These are phyloP conservation scores for Abrus pulchellus DNA, from an alignment of 306 rosid genomes.

Conservation along the genomic window DNA sequence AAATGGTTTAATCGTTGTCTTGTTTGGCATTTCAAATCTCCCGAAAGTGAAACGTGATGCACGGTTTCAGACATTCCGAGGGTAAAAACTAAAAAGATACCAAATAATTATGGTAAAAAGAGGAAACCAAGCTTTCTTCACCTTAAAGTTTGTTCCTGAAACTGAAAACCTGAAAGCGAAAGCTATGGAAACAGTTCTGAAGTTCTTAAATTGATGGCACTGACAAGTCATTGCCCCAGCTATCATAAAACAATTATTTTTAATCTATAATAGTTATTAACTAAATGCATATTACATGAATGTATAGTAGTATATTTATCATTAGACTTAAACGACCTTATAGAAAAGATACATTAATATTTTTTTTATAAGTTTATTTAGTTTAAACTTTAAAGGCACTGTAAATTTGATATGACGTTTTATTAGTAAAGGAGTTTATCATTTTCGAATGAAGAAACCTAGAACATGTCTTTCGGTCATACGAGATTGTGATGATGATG, in stretches of 20 bases:
- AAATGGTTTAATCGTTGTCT: background rate
- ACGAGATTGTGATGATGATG: too few relatives aligned
- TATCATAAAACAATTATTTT: background rate
- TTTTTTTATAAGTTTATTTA: too few relatives aligned
- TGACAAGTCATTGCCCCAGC: background rate
- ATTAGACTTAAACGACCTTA: too few relatives aligned
- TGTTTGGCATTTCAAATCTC: background rate
- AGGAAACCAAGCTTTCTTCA: background rate
- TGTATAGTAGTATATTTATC: too few relatives aligned
- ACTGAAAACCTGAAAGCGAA: slow-evolving; percentile 11
- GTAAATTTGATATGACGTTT: too few relatives aligned
- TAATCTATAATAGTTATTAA: too few relatives aligned
- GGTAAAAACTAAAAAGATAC: background rate
- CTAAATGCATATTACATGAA: too few relatives aligned
- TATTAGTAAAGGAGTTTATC: too few relatives aligned
- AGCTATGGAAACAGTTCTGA: background rate
- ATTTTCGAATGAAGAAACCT: too few relatives aligned
- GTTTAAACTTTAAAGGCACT: too few relatives aligned
- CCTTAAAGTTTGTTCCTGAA: background rate
- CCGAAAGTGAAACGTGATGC: slow-evolving; percentile 31
- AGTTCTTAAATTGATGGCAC: background rate
- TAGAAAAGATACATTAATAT: too few relatives aligned
- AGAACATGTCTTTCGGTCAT: too few relatives aligned
- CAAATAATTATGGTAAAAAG: background rate
- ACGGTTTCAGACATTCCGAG: slow-evolving; percentile 16